These are phyloP conservation scores for Populus euphratica DNA, from an alignment of 345 rosid genomes.

Conservation along the genomic window DNA sequence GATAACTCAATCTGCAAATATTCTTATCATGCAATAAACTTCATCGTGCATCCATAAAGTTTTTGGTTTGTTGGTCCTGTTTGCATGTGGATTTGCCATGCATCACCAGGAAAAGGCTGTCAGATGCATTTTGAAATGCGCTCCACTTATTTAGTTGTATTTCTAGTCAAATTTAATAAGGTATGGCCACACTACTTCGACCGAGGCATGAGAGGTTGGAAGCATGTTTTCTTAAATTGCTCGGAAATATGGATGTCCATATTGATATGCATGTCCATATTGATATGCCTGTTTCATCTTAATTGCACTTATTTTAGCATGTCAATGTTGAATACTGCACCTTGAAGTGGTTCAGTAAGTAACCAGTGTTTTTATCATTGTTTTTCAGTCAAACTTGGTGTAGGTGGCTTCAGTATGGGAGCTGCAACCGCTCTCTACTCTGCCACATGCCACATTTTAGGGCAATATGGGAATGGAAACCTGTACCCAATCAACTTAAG, in stretches of 20 bases:
- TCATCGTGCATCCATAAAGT: neutral
- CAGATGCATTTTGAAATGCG: neutral
- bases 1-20: neutral
- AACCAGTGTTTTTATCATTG: neutral
- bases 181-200: neutral
- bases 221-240: neutral
- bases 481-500: constrained; percentile 44
- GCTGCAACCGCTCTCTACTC: constrained; percentile 52
- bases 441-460: constrained; percentile 50
- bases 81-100: neutral
- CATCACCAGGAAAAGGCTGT: neutral
- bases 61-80: neutral
- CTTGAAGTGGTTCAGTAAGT: neutral
- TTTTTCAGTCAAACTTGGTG: constrained; percentile 20
- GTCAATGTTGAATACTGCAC: neutral
- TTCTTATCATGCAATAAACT: neutral
- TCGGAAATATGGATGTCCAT: neutral
- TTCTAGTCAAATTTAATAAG: neutral
- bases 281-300: neutral
- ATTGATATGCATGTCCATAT: neutral
- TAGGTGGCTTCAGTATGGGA: constrained; percentile 25
- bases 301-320: neutral
- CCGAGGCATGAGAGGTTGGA: neutral
- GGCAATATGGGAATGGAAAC: constrained; percentile 50
- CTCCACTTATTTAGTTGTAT: neutral